Base-by-base conservation (phyloP, 306 rosid genomes). In the Quercus alba region DNA sequence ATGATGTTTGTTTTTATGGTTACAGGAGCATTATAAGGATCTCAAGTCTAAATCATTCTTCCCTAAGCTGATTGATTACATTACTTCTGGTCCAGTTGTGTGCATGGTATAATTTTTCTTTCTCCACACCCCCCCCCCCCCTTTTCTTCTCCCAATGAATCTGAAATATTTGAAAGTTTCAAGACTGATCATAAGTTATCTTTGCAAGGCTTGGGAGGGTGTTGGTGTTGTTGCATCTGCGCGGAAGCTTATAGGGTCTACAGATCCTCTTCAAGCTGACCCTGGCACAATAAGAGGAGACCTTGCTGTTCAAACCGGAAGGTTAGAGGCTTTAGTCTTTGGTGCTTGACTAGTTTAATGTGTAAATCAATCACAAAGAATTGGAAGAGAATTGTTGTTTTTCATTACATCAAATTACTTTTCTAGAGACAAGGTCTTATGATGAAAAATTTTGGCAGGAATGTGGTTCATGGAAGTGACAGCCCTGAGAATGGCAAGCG, bases 261-360 rank as follows among this genome's bases (percentile, higher is more conserved):
- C 98, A 41, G 80, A 96, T 84, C 98, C 99, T 74, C 98, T 96
- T 49, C 97, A 89, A 84, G 98, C 98, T 62, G 97, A 93, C 80
- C 99, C 99, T 7, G 98, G 98, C 90, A 91, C 99, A 66, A 93
- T 96, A 70, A 91, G 98, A 88, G 99, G 99, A 78, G 99, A 93
- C 87, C 89, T 96, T 73, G 89, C 97, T 78, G 90, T 91, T 85
- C 92, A 96, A 84, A 93, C 91, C 13, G 97, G 99, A 89, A 93
- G 98, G 97, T 96, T 80, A 67, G 88, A 20, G 80, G 56, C 44
- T 83, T 64, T 5, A 11, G 66, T n/a, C 56, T 76, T 78, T 66
- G 44, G 70, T 77, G 71, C 75, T 75, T 58, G 71, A 73, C 19
- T 76, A 66, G 17, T 77, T 49, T 17, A 49, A 31, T 77, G 17